Evolutionary conservation across 768 basidiomycete genomes (phyloP).

Genomic region (Flagelloscypha sp.): DNA sequence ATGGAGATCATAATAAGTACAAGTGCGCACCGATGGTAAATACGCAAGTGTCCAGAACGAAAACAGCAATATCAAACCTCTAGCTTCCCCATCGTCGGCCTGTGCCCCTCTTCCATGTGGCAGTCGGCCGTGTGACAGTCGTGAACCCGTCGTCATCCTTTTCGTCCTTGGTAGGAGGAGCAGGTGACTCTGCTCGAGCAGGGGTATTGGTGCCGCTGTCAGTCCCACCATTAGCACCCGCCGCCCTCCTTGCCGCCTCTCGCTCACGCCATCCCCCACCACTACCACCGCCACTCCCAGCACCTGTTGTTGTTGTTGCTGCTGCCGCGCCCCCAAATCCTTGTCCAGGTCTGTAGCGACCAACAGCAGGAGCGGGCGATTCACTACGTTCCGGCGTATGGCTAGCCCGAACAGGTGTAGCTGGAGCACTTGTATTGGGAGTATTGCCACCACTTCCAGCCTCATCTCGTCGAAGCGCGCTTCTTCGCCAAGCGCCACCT

Average conservation of each 20-base stretch:
- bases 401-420: constrained; percentile 19
- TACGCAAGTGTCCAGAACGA: too few species aligned
- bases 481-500: constrained; percentile 15
- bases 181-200: constrained; percentile 29
- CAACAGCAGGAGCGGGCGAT: constrained; percentile 41
- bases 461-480: constrained; percentile 13
- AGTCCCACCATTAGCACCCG: constrained; percentile 18
- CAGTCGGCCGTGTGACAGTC: constrained; percentile 43
- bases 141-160: constrained; percentile 71
- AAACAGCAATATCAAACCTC: too few species aligned
- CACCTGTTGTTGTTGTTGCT: constrained; percentile 20
- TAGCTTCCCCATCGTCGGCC: too few species aligned
- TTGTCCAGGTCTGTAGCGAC: constrained; percentile 36
- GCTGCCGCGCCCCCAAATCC: too few species aligned
- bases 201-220: constrained; percentile 16
- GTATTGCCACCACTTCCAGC: constrained; percentile 17
- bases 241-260: constrained; percentile 36
- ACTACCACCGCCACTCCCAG: constrained; percentile 21
- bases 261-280: constrained; percentile 57
- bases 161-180: constrained; percentile 26
- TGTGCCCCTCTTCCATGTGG: too few species aligned
- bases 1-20: too few species aligned
- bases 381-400: constrained; percentile 41
- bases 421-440: constrained; percentile 20
- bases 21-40: too few species aligned